Conservation (phyloP, 805 yeast species). For the Maudiozyma bulderi region DNA sequence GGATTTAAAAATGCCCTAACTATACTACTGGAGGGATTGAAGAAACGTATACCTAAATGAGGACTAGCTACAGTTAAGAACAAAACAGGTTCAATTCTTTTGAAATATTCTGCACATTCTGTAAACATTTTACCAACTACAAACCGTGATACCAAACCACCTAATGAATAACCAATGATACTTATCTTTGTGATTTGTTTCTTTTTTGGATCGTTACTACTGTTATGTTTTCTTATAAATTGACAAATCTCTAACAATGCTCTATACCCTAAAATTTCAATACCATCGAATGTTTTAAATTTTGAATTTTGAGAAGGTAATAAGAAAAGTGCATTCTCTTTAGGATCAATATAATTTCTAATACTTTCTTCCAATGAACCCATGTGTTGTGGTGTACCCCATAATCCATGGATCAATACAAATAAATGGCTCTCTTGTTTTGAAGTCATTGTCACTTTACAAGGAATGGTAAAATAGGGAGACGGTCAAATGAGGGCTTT, state of each 20-base stretch:
- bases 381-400: conserved; percentile 61
- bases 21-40: conserved; percentile 29
- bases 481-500: too few relatives aligned
- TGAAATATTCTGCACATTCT: conserved; percentile 44
- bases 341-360: conserved; percentile 28
- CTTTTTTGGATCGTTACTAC: not conserved
- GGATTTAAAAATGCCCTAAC: conserved; percentile 11
- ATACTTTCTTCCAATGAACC: conserved; percentile 37
- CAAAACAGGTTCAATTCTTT: conserved; percentile 48
- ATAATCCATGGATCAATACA: conserved; percentile 68
- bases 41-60: conserved; percentile 53
- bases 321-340: conserved; percentile 36
- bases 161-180: conserved; percentile 79
- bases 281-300: conserved; percentile 77
- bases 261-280: conserved; percentile 60
- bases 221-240: conserved; percentile 31
- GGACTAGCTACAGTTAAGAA: conserved; percentile 74
- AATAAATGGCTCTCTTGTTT: conserved; percentile 41
- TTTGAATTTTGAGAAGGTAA: conserved; percentile 56
- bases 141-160: conserved; percentile 77
- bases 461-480: not conserved
- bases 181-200: conserved; percentile 41
- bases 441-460: not conserved
- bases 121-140: conserved; percentile 58
- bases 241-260: conserved; percentile 55